Conservation (phyloP, 2,329 filamentous ascomycete genomes). For the Elsinoe ampelina region DNA sequence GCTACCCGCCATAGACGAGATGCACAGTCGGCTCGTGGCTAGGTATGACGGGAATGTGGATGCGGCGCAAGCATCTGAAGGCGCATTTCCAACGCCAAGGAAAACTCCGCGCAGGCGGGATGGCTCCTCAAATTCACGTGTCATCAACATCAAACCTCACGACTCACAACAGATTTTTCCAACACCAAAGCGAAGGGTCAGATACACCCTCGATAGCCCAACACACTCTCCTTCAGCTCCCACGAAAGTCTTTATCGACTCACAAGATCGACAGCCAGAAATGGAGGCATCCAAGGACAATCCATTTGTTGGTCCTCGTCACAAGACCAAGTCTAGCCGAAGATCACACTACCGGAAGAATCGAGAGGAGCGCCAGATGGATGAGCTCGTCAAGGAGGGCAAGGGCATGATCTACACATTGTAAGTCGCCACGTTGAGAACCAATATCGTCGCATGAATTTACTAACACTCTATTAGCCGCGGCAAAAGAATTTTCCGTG, state of each 20-base stretch:
- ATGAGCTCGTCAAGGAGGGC: slow-evolving; percentile 54
- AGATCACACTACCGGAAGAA: slow-evolving; percentile 50
- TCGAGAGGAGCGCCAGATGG: slow-evolving; percentile 42
- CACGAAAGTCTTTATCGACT: slow-evolving; percentile 68
- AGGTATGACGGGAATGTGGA: slow-evolving; percentile 17
- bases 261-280: slow-evolving; percentile 64
- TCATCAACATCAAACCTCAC: slow-evolving; percentile 47
- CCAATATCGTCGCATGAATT: slow-evolving; percentile 4
- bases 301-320: slow-evolving; percentile 53
- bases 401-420: slow-evolving; percentile 71
- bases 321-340: slow-evolving; percentile 24
- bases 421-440: slow-evolving; percentile 44
- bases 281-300: slow-evolving; percentile 59
- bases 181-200: slow-evolving; percentile 40
- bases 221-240: slow-evolving; percentile 13
- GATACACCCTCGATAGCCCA: slow-evolving; percentile 25
- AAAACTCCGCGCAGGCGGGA: slow-evolving; percentile 64
- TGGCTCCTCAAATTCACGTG: slow-evolving; percentile 41
- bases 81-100: slow-evolving; percentile 65
- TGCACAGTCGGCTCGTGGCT: background rate
- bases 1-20: background rate
- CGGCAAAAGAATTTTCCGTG: slow-evolving; percentile 69
- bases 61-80: slow-evolving; percentile 24
- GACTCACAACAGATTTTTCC: slow-evolving; percentile 50
- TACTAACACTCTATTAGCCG: slow-evolving; percentile 46